Evolutionary conservation across 768 basidiomycete genomes (phyloP).

Genomic region (Ramaria rubella): DNA sequence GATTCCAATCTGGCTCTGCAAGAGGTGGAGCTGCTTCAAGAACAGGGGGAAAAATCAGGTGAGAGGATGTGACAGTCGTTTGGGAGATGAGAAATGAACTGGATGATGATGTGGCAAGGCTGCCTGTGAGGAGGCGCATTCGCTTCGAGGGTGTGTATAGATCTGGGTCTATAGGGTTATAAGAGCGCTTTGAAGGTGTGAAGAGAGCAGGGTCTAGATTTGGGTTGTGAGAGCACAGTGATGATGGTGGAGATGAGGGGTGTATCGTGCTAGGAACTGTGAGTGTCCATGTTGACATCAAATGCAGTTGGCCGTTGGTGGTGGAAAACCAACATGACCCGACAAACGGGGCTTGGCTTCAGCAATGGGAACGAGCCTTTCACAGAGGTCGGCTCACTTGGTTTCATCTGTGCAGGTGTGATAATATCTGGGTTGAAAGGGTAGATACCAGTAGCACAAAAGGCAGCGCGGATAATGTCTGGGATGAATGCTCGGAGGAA

Average conservation of each 20-base stretch:
- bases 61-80: slow-evolving; percentile 10
- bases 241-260: not conserved
- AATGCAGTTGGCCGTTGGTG: not conserved
- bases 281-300: not conserved
- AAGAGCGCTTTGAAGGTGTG: not conserved
- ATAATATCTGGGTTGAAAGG: slow-evolving; percentile 26
- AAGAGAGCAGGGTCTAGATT: too few species aligned
- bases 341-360: slow-evolving; percentile 20
- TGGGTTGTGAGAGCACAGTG: not conserved
- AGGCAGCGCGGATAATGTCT: slow-evolving; percentile 26
- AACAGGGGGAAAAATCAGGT: slow-evolving; percentile 4
- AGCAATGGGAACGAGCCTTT: slow-evolving; percentile 19
- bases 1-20: not conserved
- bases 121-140: slow-evolving; percentile 16
- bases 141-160: slow-evolving; percentile 20
- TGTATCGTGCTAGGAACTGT: not conserved
- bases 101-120: slow-evolving; percentile 17
- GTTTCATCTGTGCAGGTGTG: slow-evolving; percentile 23
- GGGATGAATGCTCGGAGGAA: slow-evolving; percentile 18
- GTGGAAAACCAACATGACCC: slow-evolving; percentile 13
- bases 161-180: slow-evolving; percentile 15
- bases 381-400: slow-evolving; percentile 21
- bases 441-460: slow-evolving; percentile 25
- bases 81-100: slow-evolving; percentile 22
- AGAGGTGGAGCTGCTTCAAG: slow-evolving; percentile 5